Evolutionary conservation across 257 asterid genomes (phyloP).

Genomic region (Cinchona pubescens): DNA sequence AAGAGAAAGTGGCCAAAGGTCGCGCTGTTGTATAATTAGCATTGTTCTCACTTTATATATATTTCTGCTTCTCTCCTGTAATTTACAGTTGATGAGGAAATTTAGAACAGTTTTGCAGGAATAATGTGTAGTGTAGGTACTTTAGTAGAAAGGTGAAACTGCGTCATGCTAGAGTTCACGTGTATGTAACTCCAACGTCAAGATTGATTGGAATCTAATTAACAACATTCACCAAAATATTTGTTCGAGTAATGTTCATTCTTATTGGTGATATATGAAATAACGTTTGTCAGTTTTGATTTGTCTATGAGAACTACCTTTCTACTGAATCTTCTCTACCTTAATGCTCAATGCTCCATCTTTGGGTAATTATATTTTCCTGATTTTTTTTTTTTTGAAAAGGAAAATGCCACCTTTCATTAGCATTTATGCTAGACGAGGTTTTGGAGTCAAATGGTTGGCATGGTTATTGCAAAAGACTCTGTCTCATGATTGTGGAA

Average conservation of each 20-base stretch:
- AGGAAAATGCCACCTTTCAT: too few relatives aligned
- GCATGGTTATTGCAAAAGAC: too few relatives aligned
- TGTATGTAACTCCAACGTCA: constrained; percentile 61
- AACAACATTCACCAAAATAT: constrained; percentile 33
- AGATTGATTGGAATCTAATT: constrained; percentile 57
- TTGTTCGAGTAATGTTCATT: constrained; percentile 10
- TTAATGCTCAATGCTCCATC: too few relatives aligned
- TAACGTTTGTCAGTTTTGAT: constrained; percentile 15
- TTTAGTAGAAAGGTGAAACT: constrained; percentile 53
- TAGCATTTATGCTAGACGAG: too few relatives aligned
- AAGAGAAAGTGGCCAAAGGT: constrained; percentile 45
- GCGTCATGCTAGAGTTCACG: constrained; percentile 58
- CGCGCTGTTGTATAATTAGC: constrained; percentile 85
- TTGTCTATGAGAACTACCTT: neutral
- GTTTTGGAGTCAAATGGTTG: too few relatives aligned
- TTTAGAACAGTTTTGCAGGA: constrained; percentile 92
- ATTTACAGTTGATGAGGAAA: constrained; percentile 57
- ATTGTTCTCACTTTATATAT: constrained; percentile 42
- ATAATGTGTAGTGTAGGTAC: constrained; percentile 68
- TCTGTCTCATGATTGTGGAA: too few relatives aligned
- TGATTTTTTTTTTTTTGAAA: too few relatives aligned
- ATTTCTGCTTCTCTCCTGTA: constrained; percentile 66
- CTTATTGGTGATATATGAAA: constrained; percentile 17
- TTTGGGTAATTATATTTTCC: too few relatives aligned
- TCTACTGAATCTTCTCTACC: too few relatives aligned